Evolutionary conservation across 2,329 filamentous ascomycete genomes (phyloP).

Genomic region (Fusarium nelsonii): DNA sequence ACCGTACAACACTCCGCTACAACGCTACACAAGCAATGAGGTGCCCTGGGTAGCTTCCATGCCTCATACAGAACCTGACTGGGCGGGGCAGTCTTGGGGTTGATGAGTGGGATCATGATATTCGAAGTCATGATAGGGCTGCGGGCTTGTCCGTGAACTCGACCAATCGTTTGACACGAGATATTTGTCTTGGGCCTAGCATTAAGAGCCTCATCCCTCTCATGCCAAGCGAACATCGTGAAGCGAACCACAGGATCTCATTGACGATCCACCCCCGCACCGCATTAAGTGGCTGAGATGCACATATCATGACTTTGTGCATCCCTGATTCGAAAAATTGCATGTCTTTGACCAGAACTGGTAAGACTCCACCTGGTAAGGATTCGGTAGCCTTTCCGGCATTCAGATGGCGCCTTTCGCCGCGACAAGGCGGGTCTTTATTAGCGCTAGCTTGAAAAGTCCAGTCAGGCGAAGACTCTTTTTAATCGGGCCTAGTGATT

Average conservation of each 20-base stretch:
- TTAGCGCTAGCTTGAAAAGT: slow-evolving; percentile 34
- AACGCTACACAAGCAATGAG: slow-evolving; percentile 72
- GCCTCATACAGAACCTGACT: slow-evolving; percentile 71
- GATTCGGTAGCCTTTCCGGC: slow-evolving; percentile 18
- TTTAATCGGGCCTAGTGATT: slow-evolving; percentile 34
- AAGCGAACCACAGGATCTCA: slow-evolving; percentile 21
- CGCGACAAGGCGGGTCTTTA: slow-evolving; percentile 32
- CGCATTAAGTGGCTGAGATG: slow-evolving; percentile 24
- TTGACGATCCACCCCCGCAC: slow-evolving; percentile 46
- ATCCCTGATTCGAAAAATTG: slow-evolving; percentile 28
- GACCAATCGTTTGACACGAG: slow-evolving; percentile 34
- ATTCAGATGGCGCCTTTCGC: slow-evolving; percentile 23
- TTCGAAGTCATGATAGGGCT: slow-evolving; percentile 24
- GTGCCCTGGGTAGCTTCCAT: slow-evolving; percentile 81
- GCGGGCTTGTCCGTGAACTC: not conserved
- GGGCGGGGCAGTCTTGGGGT: slow-evolving; percentile 61
- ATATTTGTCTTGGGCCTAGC: slow-evolving; percentile 11
- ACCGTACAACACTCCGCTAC: slow-evolving; percentile 84
- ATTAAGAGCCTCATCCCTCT: slow-evolving; percentile 18
- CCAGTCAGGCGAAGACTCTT: slow-evolving; percentile 42
- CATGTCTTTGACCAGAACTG: slow-evolving; percentile 30
- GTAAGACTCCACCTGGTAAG: slow-evolving; percentile 38
- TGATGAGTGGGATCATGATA: slow-evolving; percentile 19
- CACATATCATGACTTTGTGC: slow-evolving; percentile 18
- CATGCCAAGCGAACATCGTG: slow-evolving; percentile 16